Conservation (phyloP, 1,284 basidiomycete genomes). For the Exobasidium cylindrosporum region DNA sequence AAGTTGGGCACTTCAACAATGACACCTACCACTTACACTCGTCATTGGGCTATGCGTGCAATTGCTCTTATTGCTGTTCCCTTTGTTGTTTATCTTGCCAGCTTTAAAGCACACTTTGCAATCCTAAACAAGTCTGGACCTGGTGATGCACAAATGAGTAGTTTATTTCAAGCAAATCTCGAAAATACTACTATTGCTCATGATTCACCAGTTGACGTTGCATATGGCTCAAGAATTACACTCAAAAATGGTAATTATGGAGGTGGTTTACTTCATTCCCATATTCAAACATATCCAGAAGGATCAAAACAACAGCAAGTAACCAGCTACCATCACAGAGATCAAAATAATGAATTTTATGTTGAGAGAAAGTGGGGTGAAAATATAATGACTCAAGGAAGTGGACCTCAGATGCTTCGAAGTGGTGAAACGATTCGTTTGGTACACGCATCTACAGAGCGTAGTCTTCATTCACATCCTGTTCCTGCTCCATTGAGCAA, state of each 20-base stretch:
- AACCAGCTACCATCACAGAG: constrained; percentile 99
- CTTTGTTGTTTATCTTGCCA: constrained; percentile 83
- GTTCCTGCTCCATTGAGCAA: constrained; percentile 86
- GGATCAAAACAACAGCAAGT: constrained; percentile 96
- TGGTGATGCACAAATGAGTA: constrained; percentile 97
- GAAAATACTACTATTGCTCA: constrained; percentile 85
- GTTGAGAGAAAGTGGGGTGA: constrained; percentile 77
- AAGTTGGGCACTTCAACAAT: constrained; percentile 95
- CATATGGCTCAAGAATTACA: constrained; percentile 84
- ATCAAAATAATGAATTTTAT: constrained; percentile 91
- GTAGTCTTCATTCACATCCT: constrained; percentile 90
- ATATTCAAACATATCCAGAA: constrained; percentile 86
- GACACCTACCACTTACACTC: constrained; percentile 77
- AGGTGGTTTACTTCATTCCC: constrained; percentile 91
- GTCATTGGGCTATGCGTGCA: constrained; percentile 86
- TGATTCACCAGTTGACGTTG: constrained; percentile 65
- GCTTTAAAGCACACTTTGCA: constrained; percentile 94
- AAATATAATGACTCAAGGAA: constrained; percentile 24
- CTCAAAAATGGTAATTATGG: constrained; percentile 99
- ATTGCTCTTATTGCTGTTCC: constrained; percentile 84
- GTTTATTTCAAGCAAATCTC: constrained; percentile 95
- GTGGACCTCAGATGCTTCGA: constrained; percentile 63
- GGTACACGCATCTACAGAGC: constrained; percentile 73
- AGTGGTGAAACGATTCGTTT: constrained; percentile 79
- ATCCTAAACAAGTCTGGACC: constrained; percentile 90